These are phyloP conservation scores for Apiospora phragmitis DNA, from an alignment of 2,329 filamentous ascomycete genomes.

Conservation along the genomic window DNA sequence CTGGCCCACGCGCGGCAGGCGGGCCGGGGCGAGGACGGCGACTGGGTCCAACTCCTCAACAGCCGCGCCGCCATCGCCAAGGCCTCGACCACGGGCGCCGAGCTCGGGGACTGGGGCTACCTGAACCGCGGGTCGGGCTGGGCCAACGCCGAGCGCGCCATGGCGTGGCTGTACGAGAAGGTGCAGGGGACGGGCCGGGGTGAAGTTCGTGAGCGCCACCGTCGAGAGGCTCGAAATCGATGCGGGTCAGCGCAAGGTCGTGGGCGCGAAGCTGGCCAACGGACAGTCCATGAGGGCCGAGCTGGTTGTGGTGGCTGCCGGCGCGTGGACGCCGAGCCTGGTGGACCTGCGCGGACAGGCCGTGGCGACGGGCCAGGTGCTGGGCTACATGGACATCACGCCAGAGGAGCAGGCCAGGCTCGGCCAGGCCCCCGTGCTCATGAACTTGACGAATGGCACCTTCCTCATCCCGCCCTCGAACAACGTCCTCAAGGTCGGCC, in stretches of 20 bases:
- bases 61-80: conserved; percentile 43
- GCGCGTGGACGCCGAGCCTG: conserved; percentile 81
- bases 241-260: conserved; percentile 34
- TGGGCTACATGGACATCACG: conserved; percentile 77
- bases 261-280: conserved; percentile 58
- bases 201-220: conserved; percentile 54
- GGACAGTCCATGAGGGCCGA: conserved; percentile 60
- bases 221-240: conserved; percentile 44
- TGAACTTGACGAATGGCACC: conserved; percentile 70
- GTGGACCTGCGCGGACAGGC: conserved; percentile 76
- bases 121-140: conserved; percentile 75
- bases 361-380: conserved; percentile 77
- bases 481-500: conserved; percentile 66
- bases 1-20: conserved; percentile 46
- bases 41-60: conserved; percentile 46
- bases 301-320: conserved; percentile 77
- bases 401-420: conserved; percentile 68
- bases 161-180: conserved; percentile 61
- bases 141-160: conserved; percentile 73
- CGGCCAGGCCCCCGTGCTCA: conserved; percentile 66
- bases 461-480: conserved; percentile 72
- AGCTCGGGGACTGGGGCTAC: conserved; percentile 68
- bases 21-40: conserved; percentile 24
- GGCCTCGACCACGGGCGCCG: conserved; percentile 48
- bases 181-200: conserved; percentile 57